A percentile compares a stretch with the other conserved stretches of the same genome.
phyloP scores from a whole-genome alignment of 2,329 filamentous ascomycete species.

The Cladosporium sp. region DNA sequence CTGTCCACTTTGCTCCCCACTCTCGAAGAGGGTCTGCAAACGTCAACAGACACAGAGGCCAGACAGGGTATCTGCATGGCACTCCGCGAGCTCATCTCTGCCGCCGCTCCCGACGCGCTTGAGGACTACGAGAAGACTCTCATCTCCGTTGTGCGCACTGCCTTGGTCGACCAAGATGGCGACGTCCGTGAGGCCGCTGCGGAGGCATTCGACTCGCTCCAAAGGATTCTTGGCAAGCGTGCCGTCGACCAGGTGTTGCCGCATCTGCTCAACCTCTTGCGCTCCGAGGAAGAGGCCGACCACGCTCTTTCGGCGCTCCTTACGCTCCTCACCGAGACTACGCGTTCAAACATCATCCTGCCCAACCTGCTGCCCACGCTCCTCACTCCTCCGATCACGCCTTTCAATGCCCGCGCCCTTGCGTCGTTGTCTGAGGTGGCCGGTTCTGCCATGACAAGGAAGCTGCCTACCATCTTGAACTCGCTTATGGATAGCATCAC shows the following conservation, averaged over 20 bases:
- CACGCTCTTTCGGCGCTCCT: constrained; percentile 89
- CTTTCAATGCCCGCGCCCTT: constrained; percentile 90
- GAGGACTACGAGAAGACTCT: constrained; percentile 94
- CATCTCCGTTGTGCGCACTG: constrained; percentile 88
- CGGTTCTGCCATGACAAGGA: constrained; percentile 81
- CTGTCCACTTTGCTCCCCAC: constrained; percentile 83
- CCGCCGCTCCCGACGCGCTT: constrained; percentile 79
- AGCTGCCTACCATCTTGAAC: constrained; percentile 85
- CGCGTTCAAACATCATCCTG: constrained; percentile 90
- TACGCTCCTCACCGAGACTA: constrained; percentile 88
- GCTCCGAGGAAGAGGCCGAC: constrained; percentile 79
- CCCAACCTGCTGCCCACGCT: constrained; percentile 94
- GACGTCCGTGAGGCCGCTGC: constrained; percentile 94
- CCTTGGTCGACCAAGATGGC: constrained; percentile 80
- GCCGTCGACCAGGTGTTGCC: constrained; percentile 94
- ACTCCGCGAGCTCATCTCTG: constrained; percentile 84
- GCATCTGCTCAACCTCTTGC: constrained; percentile 81
- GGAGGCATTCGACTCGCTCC: constrained; percentile 92
- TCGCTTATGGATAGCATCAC: constrained; percentile 92
- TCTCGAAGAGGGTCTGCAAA: constrained; percentile 83
- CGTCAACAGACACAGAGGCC: constrained; percentile 82
- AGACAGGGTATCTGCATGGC: constrained; percentile 98
- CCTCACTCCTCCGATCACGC: constrained; percentile 80
- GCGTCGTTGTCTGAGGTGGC: constrained; percentile 92
- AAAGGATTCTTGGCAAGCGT: constrained; percentile 88